phyloP scores from a whole-genome alignment of 352 stramenopile genomes.

The Globisporangium iwayamae region DNA sequence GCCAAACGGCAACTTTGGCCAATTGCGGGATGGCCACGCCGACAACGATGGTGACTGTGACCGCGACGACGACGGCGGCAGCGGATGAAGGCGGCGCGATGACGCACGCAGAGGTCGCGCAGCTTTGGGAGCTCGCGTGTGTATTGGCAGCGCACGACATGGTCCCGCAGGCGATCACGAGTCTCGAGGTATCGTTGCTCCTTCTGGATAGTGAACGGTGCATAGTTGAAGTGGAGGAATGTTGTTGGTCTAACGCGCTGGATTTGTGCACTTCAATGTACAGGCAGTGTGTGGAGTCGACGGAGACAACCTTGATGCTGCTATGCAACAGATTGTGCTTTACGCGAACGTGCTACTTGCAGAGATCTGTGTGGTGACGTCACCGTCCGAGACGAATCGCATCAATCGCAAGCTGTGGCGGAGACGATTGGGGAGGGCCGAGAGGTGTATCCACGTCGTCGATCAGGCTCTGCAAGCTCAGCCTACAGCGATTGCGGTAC shows the following conservation, averaged over 20 bases:
- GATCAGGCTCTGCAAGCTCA: constrained; percentile 25
- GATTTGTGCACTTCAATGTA: constrained; percentile 4
- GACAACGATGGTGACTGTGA: background rate
- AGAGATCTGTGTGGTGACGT: constrained; percentile 50
- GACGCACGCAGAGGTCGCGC: constrained; percentile 25
- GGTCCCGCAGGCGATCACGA: constrained; percentile 32
- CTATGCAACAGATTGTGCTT: constrained; percentile 22
- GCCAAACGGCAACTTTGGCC: background rate
- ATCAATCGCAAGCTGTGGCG: constrained; percentile 47
- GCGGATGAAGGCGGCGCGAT: background rate
- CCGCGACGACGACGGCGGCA: background rate
- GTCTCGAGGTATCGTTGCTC: constrained; percentile 40
- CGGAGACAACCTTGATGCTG: constrained; percentile 9
- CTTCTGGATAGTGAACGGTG: constrained; percentile 4
- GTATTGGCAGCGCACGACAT: constrained; percentile 40
- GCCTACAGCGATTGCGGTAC: background rate
- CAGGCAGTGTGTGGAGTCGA: constrained; percentile 31
- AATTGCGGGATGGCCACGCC: background rate
- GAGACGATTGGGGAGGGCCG: constrained; percentile 41
- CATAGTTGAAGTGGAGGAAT: background rate
- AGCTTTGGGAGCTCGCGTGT: constrained; percentile 65
- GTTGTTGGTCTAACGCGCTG: background rate
- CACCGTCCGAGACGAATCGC: constrained; percentile 34
- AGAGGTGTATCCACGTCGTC: constrained; percentile 35
- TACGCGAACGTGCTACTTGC: constrained; percentile 48